These are phyloP conservation scores for Haberlea rhodopensis DNA, from an alignment of 257 asterid species.

Conservation along the genomic window DNA sequence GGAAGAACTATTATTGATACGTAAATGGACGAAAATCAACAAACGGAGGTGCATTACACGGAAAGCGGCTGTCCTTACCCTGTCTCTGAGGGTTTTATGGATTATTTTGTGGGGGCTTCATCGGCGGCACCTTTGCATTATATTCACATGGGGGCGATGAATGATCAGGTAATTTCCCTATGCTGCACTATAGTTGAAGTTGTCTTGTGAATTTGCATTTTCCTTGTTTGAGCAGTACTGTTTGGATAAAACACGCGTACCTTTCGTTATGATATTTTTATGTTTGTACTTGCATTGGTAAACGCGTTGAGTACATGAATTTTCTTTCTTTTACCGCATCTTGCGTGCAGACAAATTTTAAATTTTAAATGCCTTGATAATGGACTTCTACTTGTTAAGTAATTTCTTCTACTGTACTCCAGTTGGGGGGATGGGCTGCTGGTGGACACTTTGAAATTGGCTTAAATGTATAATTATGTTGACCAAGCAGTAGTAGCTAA, in stretches of 20 bases:
- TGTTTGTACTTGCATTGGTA: neutral
- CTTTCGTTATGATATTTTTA: neutral
- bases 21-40: conserved; percentile 58
- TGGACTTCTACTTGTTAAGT: too few species aligned
- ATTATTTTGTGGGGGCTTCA: conserved; percentile 48
- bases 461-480: too few species aligned
- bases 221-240: conserved; percentile 3
- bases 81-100: conserved; percentile 46
- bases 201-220: neutral
- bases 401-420: neutral
- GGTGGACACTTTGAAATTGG: too few species aligned
- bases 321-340: too few species aligned
- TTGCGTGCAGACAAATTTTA: too few species aligned
- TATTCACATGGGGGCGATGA: conserved; percentile 46
- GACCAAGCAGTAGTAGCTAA: too few species aligned
- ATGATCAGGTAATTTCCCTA: conserved; percentile 46
- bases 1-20: conserved; percentile 14
- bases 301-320: too few species aligned
- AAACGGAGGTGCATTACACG: conserved; percentile 51
- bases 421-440: too few species aligned
- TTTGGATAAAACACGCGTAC: too few species aligned
- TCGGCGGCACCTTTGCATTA: conserved; percentile 47
- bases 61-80: conserved; percentile 55
- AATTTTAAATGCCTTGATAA: too few species aligned
- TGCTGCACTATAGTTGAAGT: conserved; percentile 1